These are phyloP conservation scores for Pisolithus orientalis DNA, from an alignment of 768 basidiomycete species.

Conservation along the genomic window DNA sequence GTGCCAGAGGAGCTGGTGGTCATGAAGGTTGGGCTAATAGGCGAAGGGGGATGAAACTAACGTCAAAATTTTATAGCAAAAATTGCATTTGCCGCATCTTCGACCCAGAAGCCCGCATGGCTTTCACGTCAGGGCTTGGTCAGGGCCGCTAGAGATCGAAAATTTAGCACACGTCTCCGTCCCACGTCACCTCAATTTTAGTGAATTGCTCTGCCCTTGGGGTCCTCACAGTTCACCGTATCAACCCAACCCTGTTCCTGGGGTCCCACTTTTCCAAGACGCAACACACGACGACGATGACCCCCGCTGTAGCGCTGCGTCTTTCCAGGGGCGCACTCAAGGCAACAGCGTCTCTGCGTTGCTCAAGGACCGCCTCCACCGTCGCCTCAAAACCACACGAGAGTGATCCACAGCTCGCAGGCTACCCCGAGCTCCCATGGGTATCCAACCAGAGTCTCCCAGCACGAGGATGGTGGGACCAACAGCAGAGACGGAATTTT, in stretches of 20 bases:
- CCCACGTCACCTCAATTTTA: constrained; percentile 4
- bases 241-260: constrained; percentile 1
- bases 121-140: not conserved
- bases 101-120: constrained; percentile 5
- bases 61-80: constrained; percentile 15
- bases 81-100: constrained; percentile 9
- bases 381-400: constrained; percentile 22
- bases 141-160: constrained; percentile 14
- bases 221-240: constrained; percentile 3
- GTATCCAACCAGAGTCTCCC: constrained; percentile 59
- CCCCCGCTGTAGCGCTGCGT: constrained; percentile 1
- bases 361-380: constrained; percentile 11
- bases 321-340: constrained; percentile 10
- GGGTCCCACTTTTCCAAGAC: constrained; percentile 12
- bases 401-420: constrained; percentile 61
- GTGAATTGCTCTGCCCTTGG: constrained; percentile 2
- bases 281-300: not conserved
- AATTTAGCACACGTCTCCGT: constrained; percentile 9
- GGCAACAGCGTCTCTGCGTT: not conserved
- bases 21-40: constrained; percentile 19
- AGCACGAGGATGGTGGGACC: constrained; percentile 70
- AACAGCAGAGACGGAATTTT: constrained; percentile 71
- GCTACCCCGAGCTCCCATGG: constrained; percentile 68
- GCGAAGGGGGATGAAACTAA: constrained; percentile 16
- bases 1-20: constrained; percentile 32